phyloP scores from a whole-genome alignment of 1,284 basidiomycete species.

The Boletus mariae region DNA sequence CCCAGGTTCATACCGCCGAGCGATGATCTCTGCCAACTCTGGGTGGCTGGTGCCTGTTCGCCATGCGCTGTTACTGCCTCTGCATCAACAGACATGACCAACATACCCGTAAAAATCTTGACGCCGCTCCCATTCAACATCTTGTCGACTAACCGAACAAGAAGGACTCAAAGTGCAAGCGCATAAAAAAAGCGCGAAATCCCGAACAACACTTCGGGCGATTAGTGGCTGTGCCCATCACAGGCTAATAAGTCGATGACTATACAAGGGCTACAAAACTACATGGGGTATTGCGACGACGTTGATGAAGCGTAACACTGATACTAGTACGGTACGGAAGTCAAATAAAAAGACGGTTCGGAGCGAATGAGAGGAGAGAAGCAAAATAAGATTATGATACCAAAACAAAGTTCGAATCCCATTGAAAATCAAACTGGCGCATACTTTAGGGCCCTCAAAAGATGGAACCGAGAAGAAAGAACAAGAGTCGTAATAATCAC shows the following conservation, averaged over 20 bases:
- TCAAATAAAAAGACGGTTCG: constrained; percentile 8
- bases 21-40: constrained; percentile 91
- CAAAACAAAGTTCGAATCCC: constrained; percentile 27
- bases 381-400: constrained; percentile 34
- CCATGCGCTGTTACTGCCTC: constrained; percentile 5
- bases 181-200: constrained; percentile 14
- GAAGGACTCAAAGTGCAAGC: not conserved
- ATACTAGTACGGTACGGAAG: constrained; percentile 34
- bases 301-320: constrained; percentile 24
- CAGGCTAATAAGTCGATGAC: not conserved
- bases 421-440: constrained; percentile 22
- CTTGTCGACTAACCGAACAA: constrained; percentile 14
- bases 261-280: constrained; percentile 35
- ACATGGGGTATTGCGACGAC: constrained; percentile 35
- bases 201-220: constrained; percentile 15
- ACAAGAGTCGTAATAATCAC: constrained; percentile 12
- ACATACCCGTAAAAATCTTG: constrained; percentile 88
- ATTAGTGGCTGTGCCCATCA: constrained; percentile 19
- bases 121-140: constrained; percentile 83
- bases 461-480: constrained; percentile 11
- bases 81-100: not conserved
- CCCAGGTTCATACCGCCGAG: constrained; percentile 66
- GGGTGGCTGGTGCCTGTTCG: constrained; percentile 86
- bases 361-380: constrained; percentile 19
- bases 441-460: constrained; percentile 19